Conservation (phyloP, 2,329 filamentous ascomycete genomes). For the Sporothrix phasma region DNA sequence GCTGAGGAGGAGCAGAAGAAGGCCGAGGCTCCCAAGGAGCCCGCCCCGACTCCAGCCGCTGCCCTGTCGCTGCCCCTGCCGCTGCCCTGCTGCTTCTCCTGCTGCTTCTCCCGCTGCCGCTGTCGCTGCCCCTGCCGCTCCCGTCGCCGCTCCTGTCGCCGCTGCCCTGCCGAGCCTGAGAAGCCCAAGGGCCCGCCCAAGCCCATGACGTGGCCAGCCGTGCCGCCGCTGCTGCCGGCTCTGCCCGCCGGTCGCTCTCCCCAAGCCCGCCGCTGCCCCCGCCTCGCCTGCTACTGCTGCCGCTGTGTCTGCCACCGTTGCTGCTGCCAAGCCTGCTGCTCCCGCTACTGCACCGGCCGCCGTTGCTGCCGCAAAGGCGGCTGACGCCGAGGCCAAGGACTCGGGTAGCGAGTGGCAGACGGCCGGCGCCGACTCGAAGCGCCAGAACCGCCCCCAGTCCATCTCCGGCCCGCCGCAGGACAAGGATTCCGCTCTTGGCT, state of each 20-base stretch:
- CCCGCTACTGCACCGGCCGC: conserved; percentile 38
- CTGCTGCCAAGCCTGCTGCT: conserved; percentile 41
- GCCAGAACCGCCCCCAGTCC: conserved; percentile 65
- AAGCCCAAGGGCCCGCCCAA: conserved; percentile 43
- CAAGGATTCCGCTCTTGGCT: conserved; percentile 70
- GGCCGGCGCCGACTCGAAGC: conserved; percentile 72
- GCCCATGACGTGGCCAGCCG: conserved; percentile 67
- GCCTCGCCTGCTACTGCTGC: conserved; percentile 47
- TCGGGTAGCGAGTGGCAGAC: conserved; percentile 73
- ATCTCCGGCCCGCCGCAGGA: conserved; percentile 50
- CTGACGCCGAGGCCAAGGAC: conserved; percentile 36
- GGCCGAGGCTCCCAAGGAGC: conserved; percentile 58
- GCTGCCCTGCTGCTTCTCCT: conserved; percentile 38
- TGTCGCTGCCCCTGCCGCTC: conserved; percentile 35
- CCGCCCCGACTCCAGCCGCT: conserved; percentile 43
- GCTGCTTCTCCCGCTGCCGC: conserved; percentile 32
- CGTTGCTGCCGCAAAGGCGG: conserved; percentile 17
- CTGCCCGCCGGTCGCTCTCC: conserved; percentile 42
- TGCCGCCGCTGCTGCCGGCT: conserved; percentile 46
- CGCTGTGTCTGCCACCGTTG: conserved; percentile 40
- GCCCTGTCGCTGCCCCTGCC: conserved; percentile 43
- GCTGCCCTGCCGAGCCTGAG: conserved; percentile 34
- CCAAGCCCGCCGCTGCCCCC: conserved; percentile 51
- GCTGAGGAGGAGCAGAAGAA: conserved; percentile 47
- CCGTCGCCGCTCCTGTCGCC: conserved; percentile 41